These are phyloP conservation scores for Coffea eugenioides DNA, from an alignment of 257 asterid genomes.

Conservation along the genomic window DNA sequence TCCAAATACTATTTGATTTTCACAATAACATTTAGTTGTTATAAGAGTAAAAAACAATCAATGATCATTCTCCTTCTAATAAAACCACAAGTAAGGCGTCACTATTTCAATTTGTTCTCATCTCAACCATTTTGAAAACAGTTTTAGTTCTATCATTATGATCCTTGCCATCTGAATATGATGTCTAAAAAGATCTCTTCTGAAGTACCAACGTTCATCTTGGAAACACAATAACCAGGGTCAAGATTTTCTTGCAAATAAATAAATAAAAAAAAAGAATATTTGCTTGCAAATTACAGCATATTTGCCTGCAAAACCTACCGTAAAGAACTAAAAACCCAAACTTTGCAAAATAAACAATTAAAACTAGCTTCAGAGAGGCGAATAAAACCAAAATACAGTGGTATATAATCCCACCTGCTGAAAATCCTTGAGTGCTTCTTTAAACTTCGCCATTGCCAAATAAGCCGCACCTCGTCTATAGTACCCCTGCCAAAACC, in stretches of 20 bases:
- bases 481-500: constrained; percentile 72
- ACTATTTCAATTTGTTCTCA: not conserved
- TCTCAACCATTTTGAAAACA: not conserved
- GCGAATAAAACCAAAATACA: not conserved
- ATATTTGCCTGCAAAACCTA: not conserved
- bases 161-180: not conserved
- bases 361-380: constrained; percentile 19
- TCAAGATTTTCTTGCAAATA: not conserved
- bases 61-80: not conserved
- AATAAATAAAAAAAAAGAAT: too few species aligned
- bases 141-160: not conserved
- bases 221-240: not conserved
- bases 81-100: not conserved
- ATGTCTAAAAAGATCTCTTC: not conserved
- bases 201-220: not conserved
- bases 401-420: constrained; percentile 47
- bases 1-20: not conserved
- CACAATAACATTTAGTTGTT: not conserved
- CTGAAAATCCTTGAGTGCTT: constrained; percentile 91
- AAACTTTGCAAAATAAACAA: not conserved
- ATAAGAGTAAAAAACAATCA: not conserved
- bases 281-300: not conserved
- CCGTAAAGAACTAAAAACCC: not conserved
- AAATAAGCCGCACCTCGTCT: constrained; percentile 94
- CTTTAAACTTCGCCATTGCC: constrained; percentile 97